Evolutionary conservation across 2,329 filamentous ascomycete genomes (phyloP).

Genomic region (Pseudohalonectria lignicola): DNA sequence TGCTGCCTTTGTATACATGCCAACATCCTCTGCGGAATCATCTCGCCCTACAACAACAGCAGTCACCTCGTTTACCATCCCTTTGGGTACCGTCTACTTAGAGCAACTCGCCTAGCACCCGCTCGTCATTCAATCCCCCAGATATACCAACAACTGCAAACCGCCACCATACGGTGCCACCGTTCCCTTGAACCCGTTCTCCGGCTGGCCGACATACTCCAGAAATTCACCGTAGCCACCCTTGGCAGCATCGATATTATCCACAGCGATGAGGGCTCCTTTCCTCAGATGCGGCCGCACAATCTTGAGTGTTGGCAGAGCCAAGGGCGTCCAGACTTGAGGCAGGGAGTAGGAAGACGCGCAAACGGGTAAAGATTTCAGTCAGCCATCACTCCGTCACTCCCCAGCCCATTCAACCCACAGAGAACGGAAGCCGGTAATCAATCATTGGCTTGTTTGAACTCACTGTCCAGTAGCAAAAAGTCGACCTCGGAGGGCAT

Average conservation of each 20-base stretch:
- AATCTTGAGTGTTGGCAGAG: constrained; percentile 23
- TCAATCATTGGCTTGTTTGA: background rate
- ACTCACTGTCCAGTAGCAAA: constrained; percentile 49
- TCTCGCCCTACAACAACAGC: too few relatives aligned
- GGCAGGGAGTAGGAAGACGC: background rate
- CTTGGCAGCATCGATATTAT: constrained; percentile 24
- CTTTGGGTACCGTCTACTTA: too few relatives aligned
- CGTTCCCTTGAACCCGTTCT: constrained; percentile 25
- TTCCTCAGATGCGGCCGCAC: constrained; percentile 18
- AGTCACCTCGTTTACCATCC: too few relatives aligned
- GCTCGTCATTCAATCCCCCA: too few relatives aligned
- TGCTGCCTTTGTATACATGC: too few relatives aligned
- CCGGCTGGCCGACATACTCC: constrained; percentile 22
- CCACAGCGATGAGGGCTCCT: constrained; percentile 27
- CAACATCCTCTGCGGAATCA: too few relatives aligned
- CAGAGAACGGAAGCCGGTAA: too few relatives aligned
- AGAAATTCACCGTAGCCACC: constrained; percentile 26
- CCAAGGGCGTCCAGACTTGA: constrained; percentile 17
- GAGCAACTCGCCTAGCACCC: too few relatives aligned
- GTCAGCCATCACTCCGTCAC: too few relatives aligned
- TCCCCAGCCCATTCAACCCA: too few relatives aligned
- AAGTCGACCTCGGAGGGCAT: constrained; percentile 41
- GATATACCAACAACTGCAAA: constrained; percentile 12
- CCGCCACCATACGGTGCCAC: constrained; percentile 12
- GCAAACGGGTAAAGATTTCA: too few relatives aligned